Evolutionary conservation across 768 basidiomycete species (phyloP), one percentile per base, ranked within the genome.

Genomic region (Hysterangium stoloniferum): DNA sequence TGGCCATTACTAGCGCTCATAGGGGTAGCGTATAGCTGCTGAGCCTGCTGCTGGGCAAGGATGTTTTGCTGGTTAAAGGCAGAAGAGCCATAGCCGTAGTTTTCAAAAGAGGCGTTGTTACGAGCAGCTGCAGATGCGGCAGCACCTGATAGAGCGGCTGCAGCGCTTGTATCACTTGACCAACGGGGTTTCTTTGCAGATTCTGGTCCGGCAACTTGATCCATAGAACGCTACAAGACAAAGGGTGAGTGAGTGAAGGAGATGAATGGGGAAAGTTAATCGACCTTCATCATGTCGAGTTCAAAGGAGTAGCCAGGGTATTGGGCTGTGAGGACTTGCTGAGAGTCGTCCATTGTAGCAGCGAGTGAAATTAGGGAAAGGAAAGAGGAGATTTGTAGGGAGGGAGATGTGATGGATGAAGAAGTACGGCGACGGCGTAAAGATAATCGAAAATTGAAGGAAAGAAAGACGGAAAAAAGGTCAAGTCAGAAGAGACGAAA

Each of bases 261-360:
- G 32, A 19, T 15, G 29, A 15, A n/a, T 4, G 43, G 13, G 41
- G 48, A 22, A 29, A 28, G 29, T 7, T 7, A 65, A 15, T 71
- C 13, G 31, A 84, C 87, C 84, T 90, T 90, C 86, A 88, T 89
- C 86, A 90, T 89, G 68, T 90, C 86, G 77, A 89, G 72, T 63
- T 89, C 86, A 71, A 89, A 84, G 52, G 67, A 71, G 76, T 85
- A 88, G 55, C 75, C 65, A 56, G 77, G 74, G 65, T 88, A 87
- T 61, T 81, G 83, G 48, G 71, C 66, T 55, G 79, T 77, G 64
- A 84, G 86, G 44, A 75, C 75, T 64, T 83, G 71, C 68, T 86
- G 83, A 48, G 77, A 61, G 75, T 87, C 84, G 72, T 85, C 84
- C 86, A 86, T 82, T 57, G 68, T 54, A 58, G 64, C 48, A 65